Percentiles rank a stretch among this genome's conserved stretches.
These are phyloP conservation scores for Penicillium bialowiezense DNA, from an alignment of 495 filamentous ascomycete species.

Conservation along the genomic window DNA sequence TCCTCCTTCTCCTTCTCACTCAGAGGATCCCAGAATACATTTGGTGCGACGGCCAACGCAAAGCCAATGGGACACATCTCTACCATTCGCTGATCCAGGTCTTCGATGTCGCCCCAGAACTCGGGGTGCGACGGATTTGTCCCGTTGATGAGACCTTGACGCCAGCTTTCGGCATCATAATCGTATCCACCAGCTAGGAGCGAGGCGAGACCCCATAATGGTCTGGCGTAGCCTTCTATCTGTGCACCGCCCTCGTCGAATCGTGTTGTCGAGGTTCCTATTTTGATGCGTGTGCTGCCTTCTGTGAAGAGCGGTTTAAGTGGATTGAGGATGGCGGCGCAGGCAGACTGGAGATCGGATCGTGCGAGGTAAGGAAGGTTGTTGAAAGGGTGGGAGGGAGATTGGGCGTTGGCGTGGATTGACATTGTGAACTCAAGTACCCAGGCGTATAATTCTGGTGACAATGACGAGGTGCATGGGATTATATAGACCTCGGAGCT, in stretches of 20 bases:
- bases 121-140: constrained; percentile 63
- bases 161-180: constrained; percentile 64
- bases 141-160: constrained; percentile 63
- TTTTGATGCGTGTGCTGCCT: constrained; percentile 51
- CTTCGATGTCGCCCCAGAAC: constrained; percentile 71
- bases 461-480: too few relatives aligned
- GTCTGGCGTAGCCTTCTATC: constrained; percentile 72
- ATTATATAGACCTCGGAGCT: neutral
- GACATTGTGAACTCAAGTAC: constrained; percentile 30
- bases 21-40: constrained; percentile 64
- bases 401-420: constrained; percentile 28
- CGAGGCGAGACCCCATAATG: constrained; percentile 70
- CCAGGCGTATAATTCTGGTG: too few relatives aligned
- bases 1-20: constrained; percentile 55
- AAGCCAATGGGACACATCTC: constrained; percentile 76
- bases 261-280: constrained; percentile 63
- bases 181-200: constrained; percentile 62
- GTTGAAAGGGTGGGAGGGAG: constrained; percentile 29
- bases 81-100: constrained; percentile 80
- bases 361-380: constrained; percentile 36
- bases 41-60: constrained; percentile 59
- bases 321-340: constrained; percentile 59
- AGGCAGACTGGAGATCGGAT: constrained; percentile 54
- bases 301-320: constrained; percentile 64
- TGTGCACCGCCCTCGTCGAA: constrained; percentile 76